Percentiles rank a stretch among this genome's conserved stretches.
phyloP scores from a whole-genome alignment of 2,329 filamentous ascomycete species.

The Apiospora saccharicola region DNA sequence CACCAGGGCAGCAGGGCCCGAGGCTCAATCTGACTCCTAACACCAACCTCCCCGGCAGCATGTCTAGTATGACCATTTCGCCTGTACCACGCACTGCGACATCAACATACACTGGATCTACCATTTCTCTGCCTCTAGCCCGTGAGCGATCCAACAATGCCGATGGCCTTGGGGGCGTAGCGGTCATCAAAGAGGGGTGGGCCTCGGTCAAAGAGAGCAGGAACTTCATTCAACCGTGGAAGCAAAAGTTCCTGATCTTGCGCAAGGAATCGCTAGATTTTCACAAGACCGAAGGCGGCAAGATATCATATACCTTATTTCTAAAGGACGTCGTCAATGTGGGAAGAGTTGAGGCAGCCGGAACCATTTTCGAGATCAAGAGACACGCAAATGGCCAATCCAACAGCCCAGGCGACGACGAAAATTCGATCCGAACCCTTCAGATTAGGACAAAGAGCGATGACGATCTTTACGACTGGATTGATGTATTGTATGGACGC shows the following conservation, averaged over 20 bases:
- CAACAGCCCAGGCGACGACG: constrained; percentile 77
- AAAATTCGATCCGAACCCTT: constrained; percentile 81
- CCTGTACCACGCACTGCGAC: constrained; percentile 72
- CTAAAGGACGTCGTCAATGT: constrained; percentile 91
- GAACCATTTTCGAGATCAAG: constrained; percentile 94
- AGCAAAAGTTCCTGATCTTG: constrained; percentile 89
- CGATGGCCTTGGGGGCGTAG: constrained; percentile 71
- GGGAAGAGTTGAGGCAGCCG: constrained; percentile 87
- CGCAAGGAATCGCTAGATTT: constrained; percentile 95
- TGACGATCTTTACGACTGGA: constrained; percentile 98
- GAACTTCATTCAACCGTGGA: constrained; percentile 85
- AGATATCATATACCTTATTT: constrained; percentile 84
- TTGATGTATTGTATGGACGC: constrained; percentile 95
- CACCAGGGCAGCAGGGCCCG: constrained; percentile 84
- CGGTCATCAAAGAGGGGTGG: constrained; percentile 82
- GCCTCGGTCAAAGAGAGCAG: constrained; percentile 90
- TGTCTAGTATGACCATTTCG: constrained; percentile 80
- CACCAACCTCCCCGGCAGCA: constrained; percentile 75
- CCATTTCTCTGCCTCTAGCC: constrained; percentile 74
- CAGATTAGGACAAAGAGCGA: constrained; percentile 95
- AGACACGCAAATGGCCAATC: constrained; percentile 73
- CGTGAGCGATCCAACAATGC: constrained; percentile 66
- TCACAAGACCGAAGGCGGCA: constrained; percentile 88
- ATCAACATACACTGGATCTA: constrained; percentile 74
- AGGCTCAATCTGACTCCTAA: constrained; percentile 82